Evolutionary conservation across 495 filamentous ascomycete species (phyloP), one percentile per base, ranked within the genome.

Genomic region (Podospora tetraspora): DNA sequence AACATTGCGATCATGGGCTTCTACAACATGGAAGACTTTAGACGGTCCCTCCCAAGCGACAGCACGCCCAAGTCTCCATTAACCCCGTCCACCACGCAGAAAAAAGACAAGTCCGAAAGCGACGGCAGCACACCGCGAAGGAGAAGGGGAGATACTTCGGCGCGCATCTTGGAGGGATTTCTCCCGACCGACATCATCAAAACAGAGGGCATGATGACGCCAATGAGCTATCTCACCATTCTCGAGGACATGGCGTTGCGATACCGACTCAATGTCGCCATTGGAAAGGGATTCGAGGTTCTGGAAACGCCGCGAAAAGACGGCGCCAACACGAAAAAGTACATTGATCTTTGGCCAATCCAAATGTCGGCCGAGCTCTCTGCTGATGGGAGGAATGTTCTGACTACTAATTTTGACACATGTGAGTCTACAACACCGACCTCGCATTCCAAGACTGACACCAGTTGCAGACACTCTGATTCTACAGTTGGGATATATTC

Each of bases 321-420:
- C 59, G 84, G 82, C 8, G 73, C 74, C 29, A 84, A 89, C 60
- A 79, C 77, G 3, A 95, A 95, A 75, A 91, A 89, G 71, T 94
- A 88, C 69, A 94, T 96, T 64, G 92, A 96, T 70, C 80, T 96
- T 11, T 96, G 92, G 92, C 92, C 92, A 0, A 94, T 96, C 68
- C 92, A 88, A 66, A 88, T 88, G 86, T 92, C 91, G 12, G 92
- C 92, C 32, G 91, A 93, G 68, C 85, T 95, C 59, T 80, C 82
- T 2, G 83, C 88, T 12, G 88, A 86, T 13, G 79, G 79, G 13
- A 86, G 89, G 69, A 93, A 89, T 72, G 84, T 94, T 21, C 74
- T 92, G 59, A 96, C 92, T 3, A 95, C 92, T 1, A 96, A 96
- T 71, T 96, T 96, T 76, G 92, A 96, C 73, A 96, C 92, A 10